phyloP scores from a whole-genome alignment of 148 eudicot species.

The Limonium bicolor region DNA sequence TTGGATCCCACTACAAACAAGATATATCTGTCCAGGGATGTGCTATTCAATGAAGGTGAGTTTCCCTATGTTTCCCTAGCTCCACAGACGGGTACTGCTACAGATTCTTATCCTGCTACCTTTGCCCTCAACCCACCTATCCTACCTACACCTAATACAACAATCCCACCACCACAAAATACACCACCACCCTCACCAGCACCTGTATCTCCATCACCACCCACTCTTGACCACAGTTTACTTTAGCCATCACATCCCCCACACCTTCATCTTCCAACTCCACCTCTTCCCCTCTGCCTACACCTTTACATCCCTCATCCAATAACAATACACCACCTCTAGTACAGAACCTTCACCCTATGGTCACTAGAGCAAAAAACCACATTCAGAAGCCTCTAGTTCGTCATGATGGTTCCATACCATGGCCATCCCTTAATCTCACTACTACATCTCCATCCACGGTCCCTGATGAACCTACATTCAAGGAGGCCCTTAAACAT shows the following conservation, averaged over 20 bases:
- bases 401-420: background rate
- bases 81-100: no score
- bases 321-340: background rate
- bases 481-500: background rate
- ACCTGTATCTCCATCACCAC: no score
- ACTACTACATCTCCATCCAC: background rate
- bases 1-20: background rate
- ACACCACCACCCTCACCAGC: no score
- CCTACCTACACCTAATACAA: background rate
- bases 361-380: background rate
- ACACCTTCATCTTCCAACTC: background rate
- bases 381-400: background rate
- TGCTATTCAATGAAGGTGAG: background rate
- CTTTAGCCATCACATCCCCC: background rate
- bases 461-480: background rate
- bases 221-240: background rate
- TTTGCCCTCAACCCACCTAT: background rate
- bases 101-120: no score
- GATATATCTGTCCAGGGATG: background rate
- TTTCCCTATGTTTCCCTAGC: background rate
- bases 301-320: background rate
- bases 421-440: background rate
- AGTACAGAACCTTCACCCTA: background rate
- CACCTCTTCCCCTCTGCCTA: background rate
- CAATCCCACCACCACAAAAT: background rate